phyloP scores from a whole-genome alignment of 73 alveolate genomes.

The Tetrahymena elliotti region DNA sequence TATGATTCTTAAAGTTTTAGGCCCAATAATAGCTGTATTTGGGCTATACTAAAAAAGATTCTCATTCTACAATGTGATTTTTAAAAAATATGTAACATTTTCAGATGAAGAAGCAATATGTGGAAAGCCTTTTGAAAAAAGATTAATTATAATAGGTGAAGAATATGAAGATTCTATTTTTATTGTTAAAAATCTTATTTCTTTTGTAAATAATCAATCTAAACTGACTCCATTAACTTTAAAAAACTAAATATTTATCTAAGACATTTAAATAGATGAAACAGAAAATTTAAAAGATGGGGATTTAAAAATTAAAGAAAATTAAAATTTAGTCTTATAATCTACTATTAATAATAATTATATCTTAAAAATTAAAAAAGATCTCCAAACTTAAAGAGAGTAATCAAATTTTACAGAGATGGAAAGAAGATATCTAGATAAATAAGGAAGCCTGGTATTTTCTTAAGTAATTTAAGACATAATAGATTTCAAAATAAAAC shows the following conservation, averaged over 20 bases:
- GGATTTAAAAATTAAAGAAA: no score
- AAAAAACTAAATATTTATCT: no score
- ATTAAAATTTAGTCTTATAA: no score
- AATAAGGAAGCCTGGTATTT: not conserved
- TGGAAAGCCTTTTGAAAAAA: not conserved
- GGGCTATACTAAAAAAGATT: not conserved
- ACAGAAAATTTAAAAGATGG: no score
- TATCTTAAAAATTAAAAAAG: no score
- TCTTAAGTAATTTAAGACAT: not conserved
- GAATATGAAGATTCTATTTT: not conserved
- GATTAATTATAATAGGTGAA: not conserved
- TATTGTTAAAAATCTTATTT: not conserved
- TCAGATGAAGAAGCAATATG: not conserved
- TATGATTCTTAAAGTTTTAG: not conserved
- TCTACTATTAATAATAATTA: no score
- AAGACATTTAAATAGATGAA: no score
- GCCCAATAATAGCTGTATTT: not conserved
- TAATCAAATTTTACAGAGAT: not conserved
- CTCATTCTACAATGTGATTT: not conserved
- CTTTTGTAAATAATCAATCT: no score
- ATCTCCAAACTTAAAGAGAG: no score
- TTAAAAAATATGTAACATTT: not conserved
- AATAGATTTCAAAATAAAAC: not conserved
- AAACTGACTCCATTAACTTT: no score
- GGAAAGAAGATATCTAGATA: not conserved